A percentile compares a stretch with the other conserved stretches of the same genome.
Evolutionary conservation across 2,329 filamentous ascomycete species (phyloP).

Genomic region (Diaporthe destruens): DNA sequence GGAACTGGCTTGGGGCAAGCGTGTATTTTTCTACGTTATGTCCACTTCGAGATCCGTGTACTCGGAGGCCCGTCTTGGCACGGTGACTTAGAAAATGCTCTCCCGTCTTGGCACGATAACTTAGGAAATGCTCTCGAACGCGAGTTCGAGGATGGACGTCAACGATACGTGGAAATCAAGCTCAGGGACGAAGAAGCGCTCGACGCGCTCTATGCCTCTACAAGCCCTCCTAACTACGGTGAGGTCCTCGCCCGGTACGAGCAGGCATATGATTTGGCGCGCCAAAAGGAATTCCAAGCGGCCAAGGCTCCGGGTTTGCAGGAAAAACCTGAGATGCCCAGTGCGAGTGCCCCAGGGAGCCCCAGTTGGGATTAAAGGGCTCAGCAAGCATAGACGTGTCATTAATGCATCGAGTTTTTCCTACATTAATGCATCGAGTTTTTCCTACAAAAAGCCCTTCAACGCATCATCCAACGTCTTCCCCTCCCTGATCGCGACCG

Average conservation of each 20-base stretch:
- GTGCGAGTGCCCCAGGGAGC: neutral
- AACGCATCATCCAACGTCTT: slow-evolving; percentile 45
- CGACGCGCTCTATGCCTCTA: neutral
- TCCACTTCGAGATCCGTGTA: slow-evolving; percentile 9
- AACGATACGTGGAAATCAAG: slow-evolving; percentile 6
- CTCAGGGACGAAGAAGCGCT: slow-evolving; percentile 19
- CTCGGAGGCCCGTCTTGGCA: too few species aligned
- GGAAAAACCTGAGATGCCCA: too few species aligned
- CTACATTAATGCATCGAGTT: too few species aligned
- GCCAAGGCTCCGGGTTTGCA: too few species aligned
- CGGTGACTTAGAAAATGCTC: slow-evolving; percentile 5
- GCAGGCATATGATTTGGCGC: too few species aligned
- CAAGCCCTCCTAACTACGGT: too few species aligned
- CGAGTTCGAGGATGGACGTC: slow-evolving; percentile 27
- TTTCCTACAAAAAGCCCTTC: slow-evolving; percentile 37
- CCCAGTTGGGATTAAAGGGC: neutral
- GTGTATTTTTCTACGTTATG: slow-evolving; percentile 28
- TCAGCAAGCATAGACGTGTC: too few species aligned
- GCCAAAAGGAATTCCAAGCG: too few species aligned
- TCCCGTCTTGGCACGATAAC: neutral
- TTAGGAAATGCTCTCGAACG: slow-evolving; percentile 12
- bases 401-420: too few species aligned
- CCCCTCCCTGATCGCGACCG: slow-evolving; percentile 45
- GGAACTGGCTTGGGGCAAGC: slow-evolving; percentile 14
- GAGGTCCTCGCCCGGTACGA: too few species aligned